Evolutionary conservation across 1,139 yeast species (phyloP).

Genomic region (Nakaseomyces glabratus): DNA sequence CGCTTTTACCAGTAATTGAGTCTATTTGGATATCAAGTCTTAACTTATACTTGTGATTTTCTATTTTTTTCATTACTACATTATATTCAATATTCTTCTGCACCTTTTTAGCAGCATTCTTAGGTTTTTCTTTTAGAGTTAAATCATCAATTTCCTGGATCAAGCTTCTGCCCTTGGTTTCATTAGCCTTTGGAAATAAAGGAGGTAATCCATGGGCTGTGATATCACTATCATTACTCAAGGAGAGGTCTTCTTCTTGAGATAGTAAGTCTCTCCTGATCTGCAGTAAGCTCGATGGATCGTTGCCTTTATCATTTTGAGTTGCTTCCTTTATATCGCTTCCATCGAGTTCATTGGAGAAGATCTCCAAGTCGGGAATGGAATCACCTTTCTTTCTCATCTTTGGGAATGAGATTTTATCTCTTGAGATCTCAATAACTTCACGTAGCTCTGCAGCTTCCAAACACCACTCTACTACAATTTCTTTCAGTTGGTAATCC

Average conservation of each 20-base stretch:
- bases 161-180: neutral
- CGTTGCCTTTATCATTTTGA: conserved; percentile 11
- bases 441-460: conserved; percentile 56
- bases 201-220: conserved; percentile 16
- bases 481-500: conserved; percentile 35
- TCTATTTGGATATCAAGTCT: neutral
- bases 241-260: conserved; percentile 10
- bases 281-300: conserved; percentile 17
- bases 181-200: conserved; percentile 11
- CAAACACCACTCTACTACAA: conserved; percentile 40
- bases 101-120: neutral
- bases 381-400: conserved; percentile 50
- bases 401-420: conserved; percentile 43
- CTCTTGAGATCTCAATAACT: conserved; percentile 37
- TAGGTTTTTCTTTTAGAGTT: neutral
- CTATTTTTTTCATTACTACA: conserved; percentile 2
- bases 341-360: conserved; percentile 15
- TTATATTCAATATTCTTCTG: neutral
- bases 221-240: conserved; percentile 8
- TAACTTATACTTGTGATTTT: neutral
- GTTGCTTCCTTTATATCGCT: conserved; percentile 14
- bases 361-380: conserved; percentile 19
- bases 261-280: conserved; percentile 10
- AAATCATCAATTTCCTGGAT: conserved; percentile 8
- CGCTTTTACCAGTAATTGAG: neutral